phyloP scores from a whole-genome alignment of 495 filamentous ascomycete genomes.

The Viridothelium virens region DNA sequence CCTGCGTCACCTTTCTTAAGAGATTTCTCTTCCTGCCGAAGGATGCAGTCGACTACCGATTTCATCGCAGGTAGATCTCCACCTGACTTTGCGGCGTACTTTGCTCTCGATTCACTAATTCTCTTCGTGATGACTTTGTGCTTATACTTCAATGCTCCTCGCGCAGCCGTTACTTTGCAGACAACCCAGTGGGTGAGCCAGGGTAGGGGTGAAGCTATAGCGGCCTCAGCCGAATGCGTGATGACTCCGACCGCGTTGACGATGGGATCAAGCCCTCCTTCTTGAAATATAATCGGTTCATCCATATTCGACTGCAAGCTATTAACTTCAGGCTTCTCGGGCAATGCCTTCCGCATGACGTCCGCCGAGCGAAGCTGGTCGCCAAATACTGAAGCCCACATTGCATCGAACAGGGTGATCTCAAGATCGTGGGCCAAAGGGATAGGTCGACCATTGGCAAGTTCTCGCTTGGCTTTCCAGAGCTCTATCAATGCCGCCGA shows the following conservation, averaged over 20 bases:
- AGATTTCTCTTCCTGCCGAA: background rate
- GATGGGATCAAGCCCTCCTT: background rate
- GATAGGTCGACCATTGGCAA: constrained; percentile 16
- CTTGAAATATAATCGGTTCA: background rate
- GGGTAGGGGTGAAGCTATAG: background rate
- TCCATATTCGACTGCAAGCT: background rate
- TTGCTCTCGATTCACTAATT: background rate
- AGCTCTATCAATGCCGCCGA: background rate
- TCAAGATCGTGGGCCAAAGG: constrained; percentile 2
- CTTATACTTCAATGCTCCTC: background rate
- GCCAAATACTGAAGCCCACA: constrained; percentile 17
- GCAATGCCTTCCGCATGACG: background rate
- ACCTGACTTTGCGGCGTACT: background rate
- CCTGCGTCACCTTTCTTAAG: background rate
- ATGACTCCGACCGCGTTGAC: background rate
- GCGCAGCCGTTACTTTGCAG: background rate
- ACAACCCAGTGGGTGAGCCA: background rate
- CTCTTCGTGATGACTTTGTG: background rate
- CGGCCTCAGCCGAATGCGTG: background rate
- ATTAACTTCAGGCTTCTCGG: background rate
- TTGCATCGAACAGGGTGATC: background rate
- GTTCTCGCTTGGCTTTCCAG: constrained; percentile 12
- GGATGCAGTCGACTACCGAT: background rate
- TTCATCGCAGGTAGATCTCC: background rate
- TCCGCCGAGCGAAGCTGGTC: background rate